Percentiles rank a stretch among this genome's conserved stretches.
Conservation (phyloP, 495 filamentous ascomycete species). For the Lasiosphaeris hirsuta region DNA sequence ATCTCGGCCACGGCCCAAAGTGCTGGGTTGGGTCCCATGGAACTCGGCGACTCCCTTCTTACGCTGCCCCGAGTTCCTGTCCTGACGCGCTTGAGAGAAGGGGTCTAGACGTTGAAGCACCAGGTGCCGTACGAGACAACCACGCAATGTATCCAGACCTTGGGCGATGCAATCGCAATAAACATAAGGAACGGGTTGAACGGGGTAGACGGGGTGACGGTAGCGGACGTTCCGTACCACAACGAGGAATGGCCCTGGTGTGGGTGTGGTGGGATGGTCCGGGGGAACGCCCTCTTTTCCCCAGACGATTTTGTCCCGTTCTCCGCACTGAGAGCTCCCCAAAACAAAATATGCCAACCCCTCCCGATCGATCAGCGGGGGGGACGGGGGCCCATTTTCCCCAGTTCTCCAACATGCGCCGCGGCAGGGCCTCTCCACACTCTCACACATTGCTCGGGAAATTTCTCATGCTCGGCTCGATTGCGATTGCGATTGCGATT, state of each 20-base stretch:
- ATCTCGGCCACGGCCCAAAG: background rate
- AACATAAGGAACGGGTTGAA: background rate
- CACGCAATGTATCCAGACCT: background rate
- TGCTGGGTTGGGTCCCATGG: too few relatives aligned
- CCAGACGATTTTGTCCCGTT: conserved; percentile 6
- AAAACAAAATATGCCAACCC: conserved; percentile 5
- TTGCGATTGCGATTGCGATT: background rate
- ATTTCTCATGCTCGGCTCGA: conserved; percentile 5
- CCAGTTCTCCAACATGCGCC: conserved; percentile 20
- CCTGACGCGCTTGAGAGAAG: too few relatives aligned
- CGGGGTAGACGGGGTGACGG: conserved; percentile 17
- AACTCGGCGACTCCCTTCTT: too few relatives aligned
- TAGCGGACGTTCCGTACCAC: conserved; percentile 18
- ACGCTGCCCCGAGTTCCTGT: too few relatives aligned
- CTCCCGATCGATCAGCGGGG: background rate
- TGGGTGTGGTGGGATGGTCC: conserved; percentile 2
- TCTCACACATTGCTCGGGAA: conserved; percentile 14
- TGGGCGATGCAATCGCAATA: conserved; percentile 6
- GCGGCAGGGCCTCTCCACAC: conserved; percentile 3
- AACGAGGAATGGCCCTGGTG: background rate
- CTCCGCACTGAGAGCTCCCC: conserved; percentile 8
- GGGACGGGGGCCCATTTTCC: conserved; percentile 3
- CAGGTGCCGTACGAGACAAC: too few relatives aligned
- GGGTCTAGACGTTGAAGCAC: too few relatives aligned
- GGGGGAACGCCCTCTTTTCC: background rate